These are phyloP conservation scores for Trichoderma sp. DNA, from an alignment of 2,329 filamentous ascomycete genomes.

Conservation along the genomic window DNA sequence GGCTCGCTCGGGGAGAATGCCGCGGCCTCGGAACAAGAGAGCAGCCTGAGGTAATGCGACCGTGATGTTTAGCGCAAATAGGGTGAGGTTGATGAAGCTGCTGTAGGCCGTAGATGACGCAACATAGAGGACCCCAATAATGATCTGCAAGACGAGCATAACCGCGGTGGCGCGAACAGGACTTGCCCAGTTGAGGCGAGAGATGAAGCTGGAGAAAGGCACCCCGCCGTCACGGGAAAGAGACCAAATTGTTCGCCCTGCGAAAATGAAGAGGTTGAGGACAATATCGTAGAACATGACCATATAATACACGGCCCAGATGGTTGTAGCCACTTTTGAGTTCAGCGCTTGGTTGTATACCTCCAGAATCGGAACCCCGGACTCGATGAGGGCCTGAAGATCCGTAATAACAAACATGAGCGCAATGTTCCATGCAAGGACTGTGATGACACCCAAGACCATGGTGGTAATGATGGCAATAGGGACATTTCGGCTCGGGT, in stretches of 20 bases:
- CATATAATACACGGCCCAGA: slow-evolving; percentile 31
- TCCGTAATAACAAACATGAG: slow-evolving; percentile 31
- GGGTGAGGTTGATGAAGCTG: slow-evolving; percentile 30
- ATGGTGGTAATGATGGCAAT: slow-evolving; percentile 31
- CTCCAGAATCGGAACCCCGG: slow-evolving; percentile 29
- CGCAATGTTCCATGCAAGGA: slow-evolving; percentile 30
- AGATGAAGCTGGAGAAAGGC: slow-evolving; percentile 28
- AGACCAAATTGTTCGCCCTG: slow-evolving; percentile 31
- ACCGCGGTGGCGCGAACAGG: slow-evolving; percentile 30
- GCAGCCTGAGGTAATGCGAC: slow-evolving; percentile 29
- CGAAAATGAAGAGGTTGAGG: slow-evolving; percentile 31
- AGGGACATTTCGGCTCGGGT: slow-evolving; percentile 31
- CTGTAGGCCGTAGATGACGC: slow-evolving; percentile 29
- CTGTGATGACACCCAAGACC: slow-evolving; percentile 27
- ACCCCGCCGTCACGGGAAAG: slow-evolving; percentile 31
- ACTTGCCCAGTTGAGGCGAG: slow-evolving; percentile 28
- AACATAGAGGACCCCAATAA: slow-evolving; percentile 30
- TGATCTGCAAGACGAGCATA: slow-evolving; percentile 32
- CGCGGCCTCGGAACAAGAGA: slow-evolving; percentile 28
- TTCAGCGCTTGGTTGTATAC: slow-evolving; percentile 30
- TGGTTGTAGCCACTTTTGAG: slow-evolving; percentile 29
- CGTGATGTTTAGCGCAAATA: slow-evolving; percentile 32
- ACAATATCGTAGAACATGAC: slow-evolving; percentile 33
- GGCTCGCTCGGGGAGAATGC: slow-evolving; percentile 28
- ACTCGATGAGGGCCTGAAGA: slow-evolving; percentile 28